Percentiles rank a stretch among this genome's conserved stretches.
phyloP scores from a whole-genome alignment of 139 green algal genomes.

The Coelastrella sp. region DNA sequence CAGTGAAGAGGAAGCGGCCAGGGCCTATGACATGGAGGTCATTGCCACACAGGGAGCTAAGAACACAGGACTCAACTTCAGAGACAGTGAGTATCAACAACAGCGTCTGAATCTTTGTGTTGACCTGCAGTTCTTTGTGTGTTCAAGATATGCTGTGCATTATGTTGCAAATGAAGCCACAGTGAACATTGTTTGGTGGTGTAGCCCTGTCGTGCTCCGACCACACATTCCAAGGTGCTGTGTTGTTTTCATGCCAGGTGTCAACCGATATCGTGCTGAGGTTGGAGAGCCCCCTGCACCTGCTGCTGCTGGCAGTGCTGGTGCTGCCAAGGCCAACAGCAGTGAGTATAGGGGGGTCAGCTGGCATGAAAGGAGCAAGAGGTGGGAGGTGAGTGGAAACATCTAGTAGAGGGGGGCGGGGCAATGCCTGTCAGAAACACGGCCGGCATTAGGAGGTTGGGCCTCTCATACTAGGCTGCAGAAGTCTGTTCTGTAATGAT shows the following conservation, averaged over 20 bases:
- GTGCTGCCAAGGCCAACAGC: slow-evolving; percentile 6
- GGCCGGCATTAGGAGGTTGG: too few species aligned
- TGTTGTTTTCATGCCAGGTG: neutral
- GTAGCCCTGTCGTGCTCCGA: too few species aligned
- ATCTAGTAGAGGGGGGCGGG: neutral
- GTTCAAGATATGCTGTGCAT: too few species aligned
- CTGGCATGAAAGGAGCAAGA: neutral
- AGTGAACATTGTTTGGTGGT: too few species aligned
- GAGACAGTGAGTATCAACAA: slow-evolving; percentile 57
- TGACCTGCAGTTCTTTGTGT: neutral
- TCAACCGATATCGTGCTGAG: neutral
- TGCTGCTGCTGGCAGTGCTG: slow-evolving; percentile 4
- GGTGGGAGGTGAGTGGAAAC: neutral
- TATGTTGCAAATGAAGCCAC: too few species aligned
- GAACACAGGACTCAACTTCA: slow-evolving; percentile 70
- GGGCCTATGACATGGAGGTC: slow-evolving; percentile 73
- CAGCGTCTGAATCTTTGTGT: too few species aligned
- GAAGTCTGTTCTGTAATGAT: too few species aligned
- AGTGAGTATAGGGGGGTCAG: slow-evolving; percentile 6
- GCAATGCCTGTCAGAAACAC: too few species aligned
- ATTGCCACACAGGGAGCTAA: slow-evolving; percentile 62
- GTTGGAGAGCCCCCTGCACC: neutral
- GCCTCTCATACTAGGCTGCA: too few species aligned
- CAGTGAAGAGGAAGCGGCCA: slow-evolving; percentile 69
- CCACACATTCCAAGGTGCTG: neutral